These are phyloP conservation scores for Irpex sp. DNA, from an alignment of 1,284 basidiomycete species.

Conservation along the genomic window DNA sequence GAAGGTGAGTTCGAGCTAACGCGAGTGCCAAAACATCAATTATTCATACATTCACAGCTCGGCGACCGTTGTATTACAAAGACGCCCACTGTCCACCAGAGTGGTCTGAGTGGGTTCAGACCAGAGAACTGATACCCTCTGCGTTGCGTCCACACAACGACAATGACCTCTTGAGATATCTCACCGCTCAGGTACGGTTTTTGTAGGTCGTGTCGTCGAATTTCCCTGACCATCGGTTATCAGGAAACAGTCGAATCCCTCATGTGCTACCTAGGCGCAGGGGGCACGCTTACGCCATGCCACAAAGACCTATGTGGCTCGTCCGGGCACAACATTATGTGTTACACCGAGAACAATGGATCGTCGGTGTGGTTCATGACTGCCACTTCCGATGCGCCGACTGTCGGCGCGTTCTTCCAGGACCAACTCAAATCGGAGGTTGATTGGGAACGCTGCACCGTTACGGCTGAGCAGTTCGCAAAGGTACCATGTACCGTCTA, in stretches of 20 bases:
- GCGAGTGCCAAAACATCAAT: not conserved
- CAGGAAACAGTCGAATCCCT: conserved; percentile 64
- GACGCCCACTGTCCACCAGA: conserved; percentile 60
- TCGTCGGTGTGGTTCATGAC: conserved; percentile 85
- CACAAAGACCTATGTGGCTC: conserved; percentile 81
- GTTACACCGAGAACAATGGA: conserved; percentile 62
- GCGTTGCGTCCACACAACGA: conserved; percentile 43
- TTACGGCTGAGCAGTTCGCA: conserved; percentile 59
- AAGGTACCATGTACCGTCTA: conserved; percentile 64
- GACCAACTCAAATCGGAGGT: conserved; percentile 50
- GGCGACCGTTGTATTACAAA: conserved; percentile 66
- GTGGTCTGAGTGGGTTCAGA: conserved; percentile 60
- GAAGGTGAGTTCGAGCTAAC: not conserved
- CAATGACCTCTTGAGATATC: conserved; percentile 53
- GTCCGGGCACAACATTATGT: conserved; percentile 80
- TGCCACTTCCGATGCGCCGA: conserved; percentile 44
- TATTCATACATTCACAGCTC: conserved; percentile 36
- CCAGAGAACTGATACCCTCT: conserved; percentile 42
- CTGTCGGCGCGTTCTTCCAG: conserved; percentile 57
- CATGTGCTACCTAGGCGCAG: conserved; percentile 76
- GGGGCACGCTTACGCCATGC: conserved; percentile 71
- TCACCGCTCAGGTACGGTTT: conserved; percentile 40
- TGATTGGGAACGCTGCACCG: conserved; percentile 65
- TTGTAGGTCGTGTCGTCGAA: not conserved
- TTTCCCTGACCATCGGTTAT: not conserved